phyloP scores from a whole-genome alignment of 805 yeast genomes.

The Teunomyces tritomae region DNA sequence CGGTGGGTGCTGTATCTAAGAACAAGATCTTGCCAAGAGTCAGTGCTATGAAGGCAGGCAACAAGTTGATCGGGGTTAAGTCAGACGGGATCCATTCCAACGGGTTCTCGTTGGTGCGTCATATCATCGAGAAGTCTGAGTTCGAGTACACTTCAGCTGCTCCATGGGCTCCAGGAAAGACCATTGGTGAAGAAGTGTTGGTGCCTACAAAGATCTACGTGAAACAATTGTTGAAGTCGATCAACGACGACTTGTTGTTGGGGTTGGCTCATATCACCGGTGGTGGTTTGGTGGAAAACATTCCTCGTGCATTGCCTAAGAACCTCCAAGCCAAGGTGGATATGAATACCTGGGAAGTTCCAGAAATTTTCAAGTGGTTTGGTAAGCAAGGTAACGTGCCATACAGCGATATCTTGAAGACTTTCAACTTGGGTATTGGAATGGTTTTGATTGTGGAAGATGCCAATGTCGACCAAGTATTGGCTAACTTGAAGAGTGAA shows the following conservation, averaged over 20 bases:
- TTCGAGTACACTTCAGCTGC: slow-evolving; percentile 69
- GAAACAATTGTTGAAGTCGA: slow-evolving; percentile 76
- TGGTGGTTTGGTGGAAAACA: slow-evolving; percentile 94
- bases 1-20: slow-evolving; percentile 92
- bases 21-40: slow-evolving; percentile 69
- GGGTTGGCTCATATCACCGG: slow-evolving; percentile 98
- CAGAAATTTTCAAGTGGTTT: slow-evolving; percentile 90
- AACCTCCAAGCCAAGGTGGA: slow-evolving; percentile 79
- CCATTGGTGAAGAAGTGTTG: slow-evolving; percentile 83
- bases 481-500: slow-evolving; percentile 51
- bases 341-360: slow-evolving; percentile 76
- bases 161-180: slow-evolving; percentile 74
- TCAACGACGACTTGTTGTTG: slow-evolving; percentile 63
- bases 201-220: slow-evolving; percentile 95
- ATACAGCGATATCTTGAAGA: slow-evolving; percentile 75
- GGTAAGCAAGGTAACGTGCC: slow-evolving; percentile 92
- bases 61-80: slow-evolving; percentile 79
- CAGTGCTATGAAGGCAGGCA: slow-evolving; percentile 69
- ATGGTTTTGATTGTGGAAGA: slow-evolving; percentile 84
- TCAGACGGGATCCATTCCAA: slow-evolving; percentile 96
- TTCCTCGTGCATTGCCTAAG: slow-evolving; percentile 90
- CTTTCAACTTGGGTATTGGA: slow-evolving; percentile 95
- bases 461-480: slow-evolving; percentile 60
- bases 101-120: slow-evolving; percentile 93
- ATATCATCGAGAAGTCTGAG: slow-evolving; percentile 73